A percentile compares a stretch with the other conserved stretches of the same genome.
Evolutionary conservation across 371 early-diverging fungal species (phyloP).

Genomic region (Haplosporangium sp.): DNA sequence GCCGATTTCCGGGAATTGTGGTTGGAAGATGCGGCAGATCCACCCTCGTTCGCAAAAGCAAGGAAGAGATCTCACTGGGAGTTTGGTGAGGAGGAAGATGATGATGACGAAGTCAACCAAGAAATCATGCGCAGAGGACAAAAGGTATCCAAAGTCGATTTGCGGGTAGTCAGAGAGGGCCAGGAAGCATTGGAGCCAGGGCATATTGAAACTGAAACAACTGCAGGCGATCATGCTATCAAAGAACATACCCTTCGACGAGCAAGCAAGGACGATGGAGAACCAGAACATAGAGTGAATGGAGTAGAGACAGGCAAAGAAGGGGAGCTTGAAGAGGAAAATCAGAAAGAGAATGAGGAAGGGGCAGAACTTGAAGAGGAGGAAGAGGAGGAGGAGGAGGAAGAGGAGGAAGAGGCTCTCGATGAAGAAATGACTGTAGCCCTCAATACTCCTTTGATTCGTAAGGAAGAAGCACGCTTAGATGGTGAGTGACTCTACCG

Average conservation of each 20-base stretch:
- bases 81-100: constrained; percentile 31
- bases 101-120: constrained; percentile 30
- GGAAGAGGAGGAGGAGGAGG: constrained; percentile 38
- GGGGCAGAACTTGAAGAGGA: constrained; percentile 29
- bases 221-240: not conserved
- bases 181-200: constrained; percentile 20
- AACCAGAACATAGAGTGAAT: no score
- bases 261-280: constrained; percentile 28
- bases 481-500: constrained; percentile 48
- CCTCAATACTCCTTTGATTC: constrained; percentile 56
- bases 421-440: constrained; percentile 59
- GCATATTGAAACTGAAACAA: constrained; percentile 19
- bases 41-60: constrained; percentile 86
- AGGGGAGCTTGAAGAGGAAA: constrained; percentile 10
- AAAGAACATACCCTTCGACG: constrained; percentile 3
- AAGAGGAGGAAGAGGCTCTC: constrained; percentile 46
- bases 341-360: constrained; percentile 22
- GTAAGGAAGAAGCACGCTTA: constrained; percentile 37
- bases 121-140: constrained; percentile 39
- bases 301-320: constrained; percentile 4
- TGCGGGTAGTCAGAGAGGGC: constrained; percentile 36
- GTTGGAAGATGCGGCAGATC: constrained; percentile 91
- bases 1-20: constrained; percentile 91
- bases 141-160: constrained; percentile 13
- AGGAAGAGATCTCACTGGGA: constrained; percentile 57